Evolutionary conservation across 2,329 filamentous ascomycete species (phyloP).

Genomic region (Ascochyta rabiei): DNA sequence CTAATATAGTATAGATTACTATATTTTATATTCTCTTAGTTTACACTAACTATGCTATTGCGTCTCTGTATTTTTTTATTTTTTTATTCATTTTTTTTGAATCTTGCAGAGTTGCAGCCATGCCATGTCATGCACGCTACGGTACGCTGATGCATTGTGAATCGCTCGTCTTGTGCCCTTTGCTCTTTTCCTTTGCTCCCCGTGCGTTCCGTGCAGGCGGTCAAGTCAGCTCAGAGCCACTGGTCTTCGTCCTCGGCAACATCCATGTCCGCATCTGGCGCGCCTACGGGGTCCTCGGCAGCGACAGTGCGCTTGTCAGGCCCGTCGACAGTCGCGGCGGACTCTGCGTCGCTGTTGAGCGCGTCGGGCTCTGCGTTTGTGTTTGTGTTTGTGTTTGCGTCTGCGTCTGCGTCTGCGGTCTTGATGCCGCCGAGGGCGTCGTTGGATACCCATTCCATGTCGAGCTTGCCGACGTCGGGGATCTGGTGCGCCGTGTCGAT

Average conservation of each 20-base stretch:
- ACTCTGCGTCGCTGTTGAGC: conserved; percentile 17
- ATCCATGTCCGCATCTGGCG: conserved; percentile 35
- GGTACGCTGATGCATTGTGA: too few relatives aligned
- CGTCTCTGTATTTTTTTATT: too few relatives aligned
- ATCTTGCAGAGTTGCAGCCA: too few relatives aligned
- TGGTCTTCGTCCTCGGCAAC: conserved; percentile 45
- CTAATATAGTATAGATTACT: too few relatives aligned
- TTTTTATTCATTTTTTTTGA: too few relatives aligned
- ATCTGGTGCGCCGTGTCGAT: conserved; percentile 63
- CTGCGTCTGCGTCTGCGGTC: conserved; percentile 1
- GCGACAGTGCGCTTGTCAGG: conserved; percentile 3
- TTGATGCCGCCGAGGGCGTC: conserved; percentile 25
- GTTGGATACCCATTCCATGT: conserved; percentile 67
- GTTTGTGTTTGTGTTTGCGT: not conserved
- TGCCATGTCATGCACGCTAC: too few relatives aligned
- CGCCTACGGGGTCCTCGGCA: conserved; percentile 11
- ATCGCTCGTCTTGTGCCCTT: too few relatives aligned
- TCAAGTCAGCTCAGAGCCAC: conserved; percentile 30
- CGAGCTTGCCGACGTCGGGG: conserved; percentile 67
- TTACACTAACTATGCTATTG: too few relatives aligned
- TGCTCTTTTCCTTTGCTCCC: not conserved
- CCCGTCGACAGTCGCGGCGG: conserved; percentile 20
- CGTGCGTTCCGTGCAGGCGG: not conserved
- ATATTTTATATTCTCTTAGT: too few relatives aligned
- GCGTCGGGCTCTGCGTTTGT: not conserved